Evolutionary conservation across 805 yeast genomes (phyloP).

Genomic region (Metschnikowia vanudenii): DNA sequence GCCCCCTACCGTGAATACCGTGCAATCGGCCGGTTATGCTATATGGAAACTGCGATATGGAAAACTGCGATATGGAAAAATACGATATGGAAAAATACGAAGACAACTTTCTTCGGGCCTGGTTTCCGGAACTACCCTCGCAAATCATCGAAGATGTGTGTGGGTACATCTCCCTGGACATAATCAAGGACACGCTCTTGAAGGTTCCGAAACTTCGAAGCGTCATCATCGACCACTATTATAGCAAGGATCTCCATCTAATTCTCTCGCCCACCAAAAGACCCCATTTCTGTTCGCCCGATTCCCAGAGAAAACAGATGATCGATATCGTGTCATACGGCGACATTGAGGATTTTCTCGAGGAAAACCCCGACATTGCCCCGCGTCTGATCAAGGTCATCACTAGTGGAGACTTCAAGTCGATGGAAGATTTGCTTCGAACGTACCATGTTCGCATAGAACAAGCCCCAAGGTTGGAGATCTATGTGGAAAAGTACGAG

Average conservation of each 20-base stretch:
- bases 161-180: conserved; percentile 10
- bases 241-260: conserved; percentile 33
- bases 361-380: conserved; percentile 26
- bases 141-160: conserved; percentile 12
- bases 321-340: conserved; percentile 25
- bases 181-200: conserved; percentile 14
- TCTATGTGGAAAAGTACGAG: conserved; percentile 29
- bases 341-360: conserved; percentile 34
- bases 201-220: conserved; percentile 21
- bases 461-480: conserved; percentile 22
- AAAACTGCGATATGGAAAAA: too few relatives aligned
- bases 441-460: conserved; percentile 21
- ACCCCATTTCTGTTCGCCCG: conserved; percentile 20
- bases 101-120: conserved; percentile 7
- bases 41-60: too few relatives aligned
- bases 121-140: conserved; percentile 17
- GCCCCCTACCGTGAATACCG: too few relatives aligned
- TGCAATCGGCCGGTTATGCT: too few relatives aligned
- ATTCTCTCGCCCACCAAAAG: conserved; percentile 31
- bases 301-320: conserved; percentile 13
- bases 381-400: conserved; percentile 29
- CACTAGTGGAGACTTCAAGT: conserved; percentile 32
- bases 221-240: conserved; percentile 27
- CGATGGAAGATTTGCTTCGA: conserved; percentile 26
- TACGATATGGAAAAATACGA: neutral